These are phyloP conservation scores for Nannochloropsis salina DNA, from an alignment of 108 stramenopile species.

Conservation along the genomic window DNA sequence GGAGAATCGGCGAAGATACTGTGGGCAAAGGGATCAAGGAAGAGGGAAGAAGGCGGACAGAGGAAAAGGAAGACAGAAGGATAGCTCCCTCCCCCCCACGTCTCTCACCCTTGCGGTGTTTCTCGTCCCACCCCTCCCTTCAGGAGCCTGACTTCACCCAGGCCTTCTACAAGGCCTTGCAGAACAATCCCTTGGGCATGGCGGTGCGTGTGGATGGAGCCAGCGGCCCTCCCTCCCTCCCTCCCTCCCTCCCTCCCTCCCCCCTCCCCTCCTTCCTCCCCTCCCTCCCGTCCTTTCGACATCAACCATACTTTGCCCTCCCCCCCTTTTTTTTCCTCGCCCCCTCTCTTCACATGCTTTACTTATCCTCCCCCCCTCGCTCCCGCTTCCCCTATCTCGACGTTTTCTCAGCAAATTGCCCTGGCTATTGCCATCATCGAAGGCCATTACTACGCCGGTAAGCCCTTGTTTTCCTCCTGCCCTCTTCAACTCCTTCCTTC, in stretches of 20 bases:
- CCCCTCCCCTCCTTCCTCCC: no score
- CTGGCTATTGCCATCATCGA: conserved; percentile 4
- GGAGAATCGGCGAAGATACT: conserved; percentile 22
- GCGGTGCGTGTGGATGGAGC: no score
- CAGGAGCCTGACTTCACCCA: conserved; percentile 17
- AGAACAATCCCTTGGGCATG: neutral
- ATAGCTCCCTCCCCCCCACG: neutral
- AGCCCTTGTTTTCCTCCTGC: conserved; percentile 27
- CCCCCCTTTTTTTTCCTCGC: no score
- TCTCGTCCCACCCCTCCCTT: neutral
- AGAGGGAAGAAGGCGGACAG: neutral
- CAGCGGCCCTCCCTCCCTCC: no score
- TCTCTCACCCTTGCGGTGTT: neutral
- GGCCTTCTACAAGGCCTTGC: neutral
- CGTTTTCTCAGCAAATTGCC: no score
- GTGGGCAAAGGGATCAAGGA: conserved; percentile 26
- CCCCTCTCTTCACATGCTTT: no score
- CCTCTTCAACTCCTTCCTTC: neutral
- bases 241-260: no score
- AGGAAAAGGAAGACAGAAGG: neutral
- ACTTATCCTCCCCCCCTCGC: no score
- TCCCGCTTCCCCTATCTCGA: no score
- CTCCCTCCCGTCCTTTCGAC: no score
- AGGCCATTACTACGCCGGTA: conserved; percentile 32
- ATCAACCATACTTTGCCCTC: no score